Base-by-base conservation (phyloP, 2,329 filamentous ascomycete genomes). In the Paraconiothyrium sp. region DNA sequence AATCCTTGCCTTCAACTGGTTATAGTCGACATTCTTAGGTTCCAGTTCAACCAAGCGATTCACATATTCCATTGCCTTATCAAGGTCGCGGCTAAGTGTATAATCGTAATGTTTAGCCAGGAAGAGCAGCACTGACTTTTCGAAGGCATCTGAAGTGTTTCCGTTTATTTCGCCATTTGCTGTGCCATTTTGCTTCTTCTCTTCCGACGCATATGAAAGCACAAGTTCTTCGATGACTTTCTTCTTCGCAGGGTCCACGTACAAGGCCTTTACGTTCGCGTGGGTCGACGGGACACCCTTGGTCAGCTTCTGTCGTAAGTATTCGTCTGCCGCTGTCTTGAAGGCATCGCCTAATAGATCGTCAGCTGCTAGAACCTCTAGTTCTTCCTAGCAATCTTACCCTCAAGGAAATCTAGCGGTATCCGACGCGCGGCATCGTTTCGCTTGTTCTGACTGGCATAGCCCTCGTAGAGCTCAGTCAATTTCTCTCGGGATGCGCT, bases 51-150 rank as follows among this genome's bases (percentile, higher is more conserved):
- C 90, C 11, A 94, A 92, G 78, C 90, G 91, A 52, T 97, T 90
- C 63, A 96, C 90, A 75, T 90, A 94, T 64, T 92, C 86, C 78
- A 89, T 86, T 3, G 96, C 94, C 80, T 93, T 95, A 60, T 85
- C 72, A 27, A 98, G 85, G 76, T 98, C 88, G 46, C 94, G 92
- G 76, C 92, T 97, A 61, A 92, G 84, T 77, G 91, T 86, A 78
- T 97, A 97, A 82, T 97, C 95, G 84, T 97, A 97, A 80, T 99
- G 96, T 75, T 98, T 95, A 9, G 94, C 94, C 57, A 99, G 87
- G 83, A 96, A 99, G 80, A 96, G 98, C 54, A 94, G 87, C 14
- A 92, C 92, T 1, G 94, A 92, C 14, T 92, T 87, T 71, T 91
- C 85, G 75, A 94, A 94, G 39, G 82, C 76, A 30, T 75, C 83